Conservation (phyloP, 441 rosid genomes). For the Biscutella auriculata region DNA sequence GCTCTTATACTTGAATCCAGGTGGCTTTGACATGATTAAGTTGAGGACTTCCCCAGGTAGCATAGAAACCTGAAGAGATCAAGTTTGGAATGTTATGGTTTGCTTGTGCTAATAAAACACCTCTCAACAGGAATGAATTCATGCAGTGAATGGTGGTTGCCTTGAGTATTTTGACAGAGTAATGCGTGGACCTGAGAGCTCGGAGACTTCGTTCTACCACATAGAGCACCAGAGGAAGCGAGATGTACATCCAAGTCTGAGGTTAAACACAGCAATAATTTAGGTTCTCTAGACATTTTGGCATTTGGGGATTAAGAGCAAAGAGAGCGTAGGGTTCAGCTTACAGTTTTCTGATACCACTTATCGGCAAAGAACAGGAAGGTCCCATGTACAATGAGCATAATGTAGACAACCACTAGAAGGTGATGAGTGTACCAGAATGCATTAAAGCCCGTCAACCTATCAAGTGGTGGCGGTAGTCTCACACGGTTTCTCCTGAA, state of each 20-base stretch:
- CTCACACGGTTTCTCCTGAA: conserved; percentile 22
- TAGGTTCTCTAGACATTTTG: background rate
- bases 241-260: conserved; percentile 94
- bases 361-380: conserved; percentile 38
- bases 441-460: conserved; percentile 55
- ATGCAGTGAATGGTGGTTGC: conserved; percentile 26
- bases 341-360: conserved; percentile 59
- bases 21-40: conserved; percentile 73
- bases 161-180: conserved; percentile 62
- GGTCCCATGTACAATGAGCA: conserved; percentile 46
- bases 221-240: conserved; percentile 69
- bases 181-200: conserved; percentile 65
- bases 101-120: background rate
- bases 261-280: background rate
- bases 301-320: background rate
- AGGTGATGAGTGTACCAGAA: conserved; percentile 74
- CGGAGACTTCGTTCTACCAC: conserved; percentile 63
- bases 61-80: conserved; percentile 54
- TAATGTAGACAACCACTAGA: conserved; percentile 43
- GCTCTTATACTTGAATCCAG: conserved; percentile 34
- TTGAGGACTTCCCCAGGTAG: conserved; percentile 86
- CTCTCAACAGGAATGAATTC: background rate
- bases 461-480: conserved; percentile 21
- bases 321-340: background rate
- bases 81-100: conserved; percentile 3